Evolutionary conservation across 495 filamentous ascomycete genomes (phyloP), one percentile per base, ranked within the genome.

Genomic region (Lasiosphaeria hispida): DNA sequence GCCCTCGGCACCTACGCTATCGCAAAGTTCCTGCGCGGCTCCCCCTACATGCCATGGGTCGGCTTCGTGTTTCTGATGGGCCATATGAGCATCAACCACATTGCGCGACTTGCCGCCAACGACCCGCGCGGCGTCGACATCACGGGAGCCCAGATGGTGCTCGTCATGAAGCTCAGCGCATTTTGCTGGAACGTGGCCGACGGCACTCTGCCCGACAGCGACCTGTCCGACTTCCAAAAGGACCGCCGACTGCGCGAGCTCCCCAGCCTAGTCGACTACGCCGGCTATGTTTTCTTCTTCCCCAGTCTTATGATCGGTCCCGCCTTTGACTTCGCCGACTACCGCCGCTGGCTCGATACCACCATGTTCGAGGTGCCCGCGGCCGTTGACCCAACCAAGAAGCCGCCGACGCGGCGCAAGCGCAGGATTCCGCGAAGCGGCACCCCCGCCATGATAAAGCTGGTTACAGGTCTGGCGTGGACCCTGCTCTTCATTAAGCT

Each of bases 181-280:
- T 98, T 97, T 69, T 96, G 91, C 77, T 98, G 94, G 94, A 96
- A 96, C 67, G 86, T 97, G 17, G 88, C 91, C 62, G 94, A 98
- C 73, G 94, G 95, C 30, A 83, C 83, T 51, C 75, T 93, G 35
- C 86, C 91, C 10, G 83, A 89, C 30, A 80, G 86, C 33, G 86
- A 91, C 53, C 83, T 98, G 19, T 88, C 88, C 4, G 92, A 93
- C 58, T 82, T 87, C 55, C 94, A 98, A 68, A 90, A 87, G 67
- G 90, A 93, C 63, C 84, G 89, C 45, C 87, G 87, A 19, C 81
- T 98, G 37, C 75, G 71, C 14, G 63, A 89, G 42, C 78, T 98
- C 37, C 94, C 94, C 0, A 68, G 72, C 30, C 62, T 92, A 4
- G 72, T 96, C 44, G 87, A 98, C 73, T 98, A 87, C 68, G 74